These are phyloP conservation scores for Capronia americana DNA, from an alignment of 2,329 filamentous ascomycete species.

Conservation along the genomic window DNA sequence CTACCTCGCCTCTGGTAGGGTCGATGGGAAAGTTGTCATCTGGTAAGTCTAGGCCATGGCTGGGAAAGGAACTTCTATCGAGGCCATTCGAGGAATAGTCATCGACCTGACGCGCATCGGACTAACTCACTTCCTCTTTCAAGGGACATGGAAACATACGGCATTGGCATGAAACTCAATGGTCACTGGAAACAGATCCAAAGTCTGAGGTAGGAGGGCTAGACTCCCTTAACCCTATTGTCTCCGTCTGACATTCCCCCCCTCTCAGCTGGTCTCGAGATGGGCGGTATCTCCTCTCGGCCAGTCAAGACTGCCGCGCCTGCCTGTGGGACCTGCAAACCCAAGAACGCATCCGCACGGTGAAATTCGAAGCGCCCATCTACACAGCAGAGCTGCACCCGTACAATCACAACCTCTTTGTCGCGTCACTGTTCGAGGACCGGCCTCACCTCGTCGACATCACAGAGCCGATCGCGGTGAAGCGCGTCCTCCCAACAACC, in stretches of 20 bases:
- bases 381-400: conserved; percentile 97
- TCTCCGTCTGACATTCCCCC: background rate
- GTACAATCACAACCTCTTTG: conserved; percentile 82
- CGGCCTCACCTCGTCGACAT: conserved; percentile 88
- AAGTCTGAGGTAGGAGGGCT: conserved; percentile 67
- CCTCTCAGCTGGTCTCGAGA: conserved; percentile 79
- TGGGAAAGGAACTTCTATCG: background rate
- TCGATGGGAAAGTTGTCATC: conserved; percentile 90
- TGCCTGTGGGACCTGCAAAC: conserved; percentile 91
- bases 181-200: conserved; percentile 95
- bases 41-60: conserved; percentile 49
- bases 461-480: conserved; percentile 70
- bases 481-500: conserved; percentile 78
- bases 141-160: conserved; percentile 90
- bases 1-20: conserved; percentile 89
- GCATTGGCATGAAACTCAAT: conserved; percentile 89
- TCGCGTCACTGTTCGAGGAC: conserved; percentile 92
- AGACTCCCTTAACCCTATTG: background rate
- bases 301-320: conserved; percentile 95
- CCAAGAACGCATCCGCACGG: conserved; percentile 74
- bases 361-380: conserved; percentile 89
- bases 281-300: conserved; percentile 87
- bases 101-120: background rate
- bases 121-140: background rate
- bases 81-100: background rate